Percentiles rank a stretch among this genome's conserved stretches.
Conservation (phyloP, 2,329 filamentous ascomycete genomes). For the Lojkania enalia region DNA sequence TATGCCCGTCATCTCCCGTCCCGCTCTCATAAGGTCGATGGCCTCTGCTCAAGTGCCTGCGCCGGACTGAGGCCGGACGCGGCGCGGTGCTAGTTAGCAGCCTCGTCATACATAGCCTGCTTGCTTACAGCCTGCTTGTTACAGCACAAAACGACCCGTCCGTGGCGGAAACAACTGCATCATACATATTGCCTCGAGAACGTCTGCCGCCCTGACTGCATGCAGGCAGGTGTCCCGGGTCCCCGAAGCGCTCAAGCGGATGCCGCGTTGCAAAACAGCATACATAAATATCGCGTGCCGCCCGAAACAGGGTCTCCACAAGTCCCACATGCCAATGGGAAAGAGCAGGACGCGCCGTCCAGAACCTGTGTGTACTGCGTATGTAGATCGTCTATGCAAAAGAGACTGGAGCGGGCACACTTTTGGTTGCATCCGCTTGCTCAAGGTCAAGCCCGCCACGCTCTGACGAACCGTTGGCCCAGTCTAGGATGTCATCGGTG, state of each 20-base stretch:
- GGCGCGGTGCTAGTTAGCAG: constrained; percentile 25
- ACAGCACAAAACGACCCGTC: constrained; percentile 5
- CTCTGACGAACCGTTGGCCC: constrained; percentile 8
- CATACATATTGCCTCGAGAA: constrained; percentile 6
- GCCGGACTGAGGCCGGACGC: constrained; percentile 32
- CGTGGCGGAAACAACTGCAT: constrained; percentile 7
- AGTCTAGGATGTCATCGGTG: constrained; percentile 5
- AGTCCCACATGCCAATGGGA: constrained; percentile 15
- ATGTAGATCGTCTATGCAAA: constrained; percentile 20
- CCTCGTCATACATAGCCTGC: constrained; percentile 29
- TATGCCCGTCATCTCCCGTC: constrained; percentile 45
- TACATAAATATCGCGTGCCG: constrained; percentile 26
- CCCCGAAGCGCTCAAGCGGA: constrained; percentile 33
- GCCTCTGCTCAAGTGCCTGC: constrained; percentile 18
- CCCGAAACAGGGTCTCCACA: constrained; percentile 8
- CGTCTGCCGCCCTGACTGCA: constrained; percentile 15
- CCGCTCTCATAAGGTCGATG: constrained; percentile 38
- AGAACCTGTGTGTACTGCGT: constrained; percentile 31
- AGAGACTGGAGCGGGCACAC: constrained; percentile 20
- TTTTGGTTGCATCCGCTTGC: constrained; percentile 20
- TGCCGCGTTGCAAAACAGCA: constrained; percentile 22
- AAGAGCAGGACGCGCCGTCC: constrained; percentile 17
- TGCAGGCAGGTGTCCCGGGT: constrained; percentile 29
- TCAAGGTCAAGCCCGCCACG: constrained; percentile 10
- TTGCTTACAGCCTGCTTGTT: too few relatives aligned